A percentile compares a stretch with the other conserved stretches of the same genome.
These are phyloP conservation scores for Castanea crenata DNA, from an alignment of 306 rosid species.

Conservation along the genomic window DNA sequence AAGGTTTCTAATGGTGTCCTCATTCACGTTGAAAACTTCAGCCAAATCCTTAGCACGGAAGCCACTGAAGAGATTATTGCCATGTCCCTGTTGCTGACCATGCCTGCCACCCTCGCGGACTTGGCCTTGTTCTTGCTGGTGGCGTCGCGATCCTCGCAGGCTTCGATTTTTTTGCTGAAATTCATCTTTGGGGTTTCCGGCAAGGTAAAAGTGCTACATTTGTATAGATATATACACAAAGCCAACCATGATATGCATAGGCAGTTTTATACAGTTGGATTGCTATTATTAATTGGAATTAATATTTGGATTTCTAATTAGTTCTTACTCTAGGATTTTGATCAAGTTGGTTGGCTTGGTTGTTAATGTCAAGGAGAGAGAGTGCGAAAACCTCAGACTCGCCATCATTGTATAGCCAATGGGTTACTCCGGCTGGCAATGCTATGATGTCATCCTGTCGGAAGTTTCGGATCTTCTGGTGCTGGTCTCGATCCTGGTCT, in stretches of 20 bases:
- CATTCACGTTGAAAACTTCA: conserved; percentile 27
- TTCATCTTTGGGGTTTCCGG: conserved; percentile 24
- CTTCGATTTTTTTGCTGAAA: conserved; percentile 9
- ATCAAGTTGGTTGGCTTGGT: conserved; percentile 61
- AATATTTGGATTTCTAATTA: neutral
- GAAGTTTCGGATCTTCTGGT: conserved; percentile 38
- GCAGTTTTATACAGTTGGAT: too few species aligned
- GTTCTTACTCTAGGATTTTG: conserved; percentile 45
- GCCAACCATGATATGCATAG: neutral
- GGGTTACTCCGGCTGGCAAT: conserved; percentile 39
- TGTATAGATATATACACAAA: neutral
- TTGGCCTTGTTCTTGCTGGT: neutral
- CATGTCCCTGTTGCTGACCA: neutral
- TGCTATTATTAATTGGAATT: neutral
- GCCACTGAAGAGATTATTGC: conserved; percentile 45
- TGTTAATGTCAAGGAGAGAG: conserved; percentile 44
- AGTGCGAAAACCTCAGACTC: conserved; percentile 26
- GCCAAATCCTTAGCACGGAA: conserved; percentile 33
- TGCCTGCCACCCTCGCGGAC: neutral
- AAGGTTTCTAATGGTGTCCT: too few species aligned
- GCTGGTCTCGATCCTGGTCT: conserved; percentile 27
- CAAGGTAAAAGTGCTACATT: conserved; percentile 48
- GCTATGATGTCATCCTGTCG: conserved; percentile 42
- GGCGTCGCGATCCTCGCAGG: neutral
- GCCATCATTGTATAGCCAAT: conserved; percentile 43